Evolutionary conservation across 2,329 filamentous ascomycete genomes (phyloP).

Genomic region (Ophiostoma piceae): DNA sequence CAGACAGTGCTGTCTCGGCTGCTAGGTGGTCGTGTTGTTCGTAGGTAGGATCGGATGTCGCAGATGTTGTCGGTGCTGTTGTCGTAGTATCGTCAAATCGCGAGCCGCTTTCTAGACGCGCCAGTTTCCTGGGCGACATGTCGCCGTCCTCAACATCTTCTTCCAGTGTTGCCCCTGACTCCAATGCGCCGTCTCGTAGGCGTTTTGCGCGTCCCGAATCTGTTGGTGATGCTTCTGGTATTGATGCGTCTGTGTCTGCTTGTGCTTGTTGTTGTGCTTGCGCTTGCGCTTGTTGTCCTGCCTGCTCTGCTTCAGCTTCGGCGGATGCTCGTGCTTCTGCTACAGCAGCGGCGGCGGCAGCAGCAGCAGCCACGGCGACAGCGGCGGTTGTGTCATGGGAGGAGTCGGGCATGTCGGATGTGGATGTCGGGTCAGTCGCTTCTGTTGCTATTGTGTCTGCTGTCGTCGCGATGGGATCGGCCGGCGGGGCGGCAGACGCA

Average conservation of each 20-base stretch:
- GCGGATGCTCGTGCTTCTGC: slow-evolving; percentile 14
- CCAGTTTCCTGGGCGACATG: slow-evolving; percentile 50
- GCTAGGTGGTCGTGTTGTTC: slow-evolving; percentile 43
- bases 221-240: not conserved
- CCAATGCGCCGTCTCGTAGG: not conserved
- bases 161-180: slow-evolving; percentile 18
- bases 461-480: slow-evolving; percentile 28
- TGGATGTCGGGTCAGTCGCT: slow-evolving; percentile 26
- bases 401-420: slow-evolving; percentile 23
- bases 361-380: slow-evolving; percentile 30
- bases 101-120: slow-evolving; percentile 40
- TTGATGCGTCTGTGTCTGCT: slow-evolving; percentile 28
- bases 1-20: slow-evolving; percentile 45
- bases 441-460: not conserved
- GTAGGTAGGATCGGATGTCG: not conserved
- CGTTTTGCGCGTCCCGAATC: not conserved
- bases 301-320: slow-evolving; percentile 5
- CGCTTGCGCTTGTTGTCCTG: not conserved
- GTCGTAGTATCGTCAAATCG: slow-evolving; percentile 23
- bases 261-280: not conserved
- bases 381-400: slow-evolving; percentile 24
- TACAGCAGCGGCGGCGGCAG: slow-evolving; percentile 32
- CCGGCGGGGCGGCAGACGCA: slow-evolving; percentile 35
- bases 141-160: not conserved
- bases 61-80: not conserved